These are phyloP conservation scores for Coprinopsis marcescibilis DNA, from an alignment of 768 basidiomycete species.

Conservation along the genomic window DNA sequence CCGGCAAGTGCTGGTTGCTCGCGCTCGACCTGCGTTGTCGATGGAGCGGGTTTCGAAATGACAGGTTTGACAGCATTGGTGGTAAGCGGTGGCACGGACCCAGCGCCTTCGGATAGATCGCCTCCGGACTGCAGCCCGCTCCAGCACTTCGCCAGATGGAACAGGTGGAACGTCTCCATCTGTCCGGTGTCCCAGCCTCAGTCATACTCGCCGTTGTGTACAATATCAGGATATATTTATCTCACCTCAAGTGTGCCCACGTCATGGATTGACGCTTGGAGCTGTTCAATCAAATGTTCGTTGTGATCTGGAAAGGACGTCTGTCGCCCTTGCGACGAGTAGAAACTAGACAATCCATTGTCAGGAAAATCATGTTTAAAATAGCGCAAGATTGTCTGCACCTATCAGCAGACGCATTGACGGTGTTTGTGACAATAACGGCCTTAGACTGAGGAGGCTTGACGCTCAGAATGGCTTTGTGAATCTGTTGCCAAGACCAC, in stretches of 20 bases:
- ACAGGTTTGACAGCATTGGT: constrained; percentile 38
- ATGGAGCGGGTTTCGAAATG: constrained; percentile 21
- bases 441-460: constrained; percentile 34
- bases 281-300: constrained; percentile 49
- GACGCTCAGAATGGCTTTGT: constrained; percentile 35
- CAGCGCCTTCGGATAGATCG: constrained; percentile 23
- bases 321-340: constrained; percentile 80
- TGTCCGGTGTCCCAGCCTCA: too few species aligned
- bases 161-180: constrained; percentile 86
- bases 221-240: constrained; percentile 1
- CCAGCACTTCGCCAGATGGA: constrained; percentile 76
- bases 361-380: constrained; percentile 1
- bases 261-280: constrained; percentile 44
- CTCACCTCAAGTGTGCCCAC: constrained; percentile 69
- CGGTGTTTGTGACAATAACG: constrained; percentile 36
- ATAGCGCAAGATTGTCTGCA: constrained; percentile 18
- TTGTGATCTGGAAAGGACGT: constrained; percentile 80
- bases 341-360: constrained; percentile 55
- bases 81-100: constrained; percentile 43
- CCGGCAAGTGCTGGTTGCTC: constrained; percentile 17
- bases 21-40: constrained; percentile 19
- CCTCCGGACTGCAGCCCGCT: constrained; percentile 24
- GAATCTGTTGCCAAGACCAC: constrained; percentile 32
- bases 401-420: constrained; percentile 85
- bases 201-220: too few species aligned